Base-by-base conservation (phyloP, 805 yeast species). In the Schwanniomyces polymorphus region DNA sequence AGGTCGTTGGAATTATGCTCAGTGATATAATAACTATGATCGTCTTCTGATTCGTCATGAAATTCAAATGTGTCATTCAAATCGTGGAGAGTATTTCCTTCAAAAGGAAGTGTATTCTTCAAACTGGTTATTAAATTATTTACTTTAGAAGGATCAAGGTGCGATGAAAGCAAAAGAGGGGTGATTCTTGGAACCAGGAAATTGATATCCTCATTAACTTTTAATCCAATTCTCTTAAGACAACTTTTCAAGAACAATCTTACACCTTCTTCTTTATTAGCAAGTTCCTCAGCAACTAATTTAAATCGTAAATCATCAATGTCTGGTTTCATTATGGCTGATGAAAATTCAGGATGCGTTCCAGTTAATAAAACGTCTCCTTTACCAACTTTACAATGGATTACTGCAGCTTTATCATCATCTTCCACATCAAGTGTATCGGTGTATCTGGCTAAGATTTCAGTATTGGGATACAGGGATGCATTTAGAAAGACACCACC, bases 401-500 rank as follows among this genome's bases (percentile, higher is more conserved):
- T 80, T 0, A 81, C 87, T 0, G 97, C 97, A 0, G 97, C 96
- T 38, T 60, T 60, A 33, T 60, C 70, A 21, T 49, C 57, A 26
- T 52, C 64, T 27, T 64, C 72, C 7, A 87, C 84, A 41, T 84
- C 86, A 0, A 83, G 57, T 0, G 69, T 65, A 1, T 80, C 88
- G 0, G 59, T 59, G 59, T 88, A 94, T 4, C 76, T 64, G 0
- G 97, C 97, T 40, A 94, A 64, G 0, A 92, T 79, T 52, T 88
- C 86, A 2, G 87, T 90, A 41, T 80, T 76, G 5, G 71, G 65
- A 55, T 70, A 79, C 42, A 73, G 70, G 2, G 80, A 79, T 0
- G 96, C 91, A 61, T 88, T 86, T 10, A 85, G 84, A 68, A 94
- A 92, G 10, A 86, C 76, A 2, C 88, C 86, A 27, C 99, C 99